Evolutionary conservation across 768 basidiomycete species (phyloP), one percentile per base, ranked within the genome.

Genomic region (Pulveroboletus sp.): DNA sequence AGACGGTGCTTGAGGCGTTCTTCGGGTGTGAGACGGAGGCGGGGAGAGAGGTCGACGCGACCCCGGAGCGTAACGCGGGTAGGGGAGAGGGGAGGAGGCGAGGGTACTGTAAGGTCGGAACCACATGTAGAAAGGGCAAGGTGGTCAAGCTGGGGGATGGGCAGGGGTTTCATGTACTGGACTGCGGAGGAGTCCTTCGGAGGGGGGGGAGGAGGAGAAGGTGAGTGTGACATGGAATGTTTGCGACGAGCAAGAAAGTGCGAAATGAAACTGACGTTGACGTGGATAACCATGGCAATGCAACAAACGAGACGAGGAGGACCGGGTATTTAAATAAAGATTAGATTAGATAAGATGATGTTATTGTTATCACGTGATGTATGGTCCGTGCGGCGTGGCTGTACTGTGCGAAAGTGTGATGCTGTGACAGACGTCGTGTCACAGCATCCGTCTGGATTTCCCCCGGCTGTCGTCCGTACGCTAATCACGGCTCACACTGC

Each of bases 401-500:
- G 51, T 55, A 25, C 45, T 41, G 53, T 62, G 61, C 50, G 60
- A 49, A 45, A 19, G 37, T 61, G 57, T 63, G 53, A 64, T 44
- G 51, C 52, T 59, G 59, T 63, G 63, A 61, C 64, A 58, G n/a
- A n/a, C 53, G 29, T 6, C 56, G 32, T 49, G 66, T 65, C 58
- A 67, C 64, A 59, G 58, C 52, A 52, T 62, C 50, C 20, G 63
- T 56, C 50, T 64, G 58, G 60, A 63, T 62, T 63, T 62, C 62
- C 62, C 62, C 65, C 65, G 65, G 65, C 64, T 66, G 64, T 65
- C 63, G 63, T 65, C 45, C 64, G 52, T 65, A 65, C 64, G 64
- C 64, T 67, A 65, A 65, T 67, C 64, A 68, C 61, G 63, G 66
- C 52, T 65, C 65, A 62, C 56, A 64, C 65, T 67, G 65, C 64